Evolutionary conservation across 371 early-diverging fungal species (phyloP), one percentile per base, ranked within the genome.

Genomic region (Saksenaea oblongispora): DNA sequence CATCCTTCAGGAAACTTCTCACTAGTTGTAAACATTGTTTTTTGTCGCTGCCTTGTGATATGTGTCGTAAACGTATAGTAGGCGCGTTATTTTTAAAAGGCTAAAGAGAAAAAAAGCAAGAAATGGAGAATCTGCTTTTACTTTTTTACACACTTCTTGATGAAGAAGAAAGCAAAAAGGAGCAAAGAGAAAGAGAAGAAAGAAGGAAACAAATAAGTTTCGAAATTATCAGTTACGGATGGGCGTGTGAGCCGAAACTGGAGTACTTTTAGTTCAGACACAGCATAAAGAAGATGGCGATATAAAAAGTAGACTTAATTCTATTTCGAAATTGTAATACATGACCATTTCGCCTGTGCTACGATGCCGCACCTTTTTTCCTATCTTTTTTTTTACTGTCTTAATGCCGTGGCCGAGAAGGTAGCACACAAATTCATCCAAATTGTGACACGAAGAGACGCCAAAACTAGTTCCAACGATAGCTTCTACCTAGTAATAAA

Each of bases 1-100:
- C 84, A 85, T 62, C 76, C 79, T 58, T 76, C 65, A 55, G 84
- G 82, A 71, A 82, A 84, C 34, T 69, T 66, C 22, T 47, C 51
- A 47, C 51, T 47, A 18, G 51, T 47, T 47, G 51, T 47, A 47
- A 47, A 47, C 51, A 47, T 47, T 47, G 51, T 47, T 47, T 26
- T 47, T 47, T 47, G 22, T 47, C 10, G 18, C 51, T 47, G 24
- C 22, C 51, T 47, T 47, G 22, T 47, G 51, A 47, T 47, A 26
- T 22, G 27, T 47, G 39, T 47, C 51, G 51, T 47, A 22, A 18
- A 22, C 2, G 22, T 26, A 4, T 18, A 17, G 18, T 10, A 47
- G 51, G 24, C 51, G 51, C 51, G 51, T 47, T 22, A 47, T 22
- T 10, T 47, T 47, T 22, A 22, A 10, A 22, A 10, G 22, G 51